These are phyloP conservation scores for Artomyces pyxidatus DNA, from an alignment of 768 basidiomycete genomes.

Conservation along the genomic window DNA sequence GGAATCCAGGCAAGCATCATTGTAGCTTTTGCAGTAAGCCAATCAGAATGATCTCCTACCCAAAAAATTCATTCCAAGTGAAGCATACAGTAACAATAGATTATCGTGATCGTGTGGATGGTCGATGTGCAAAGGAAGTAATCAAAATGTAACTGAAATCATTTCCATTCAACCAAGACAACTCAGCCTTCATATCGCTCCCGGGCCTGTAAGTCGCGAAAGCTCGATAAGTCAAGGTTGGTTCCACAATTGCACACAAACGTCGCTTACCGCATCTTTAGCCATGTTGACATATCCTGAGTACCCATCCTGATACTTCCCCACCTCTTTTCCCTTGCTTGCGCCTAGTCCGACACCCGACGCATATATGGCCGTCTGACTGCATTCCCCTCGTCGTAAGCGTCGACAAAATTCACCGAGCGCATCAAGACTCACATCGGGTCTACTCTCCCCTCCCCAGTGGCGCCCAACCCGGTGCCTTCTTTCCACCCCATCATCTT, in stretches of 20 bases:
- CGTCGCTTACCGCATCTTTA: constrained; percentile 52
- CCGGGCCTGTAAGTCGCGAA: constrained; percentile 16
- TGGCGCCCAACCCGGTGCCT: constrained; percentile 77
- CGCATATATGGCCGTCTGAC: constrained; percentile 79
- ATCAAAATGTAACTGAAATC: too few species aligned
- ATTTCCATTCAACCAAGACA: too few species aligned
- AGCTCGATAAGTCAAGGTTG: not conserved
- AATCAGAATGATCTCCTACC: too few species aligned
- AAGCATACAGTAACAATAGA: too few species aligned
- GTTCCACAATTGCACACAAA: not conserved
- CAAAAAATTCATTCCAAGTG: too few species aligned
- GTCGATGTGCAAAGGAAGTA: too few species aligned
- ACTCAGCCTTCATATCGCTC: constrained; percentile 18
- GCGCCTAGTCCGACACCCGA: constrained; percentile 90
- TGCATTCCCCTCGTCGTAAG: constrained; percentile 20
- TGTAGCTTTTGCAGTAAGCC: too few species aligned
- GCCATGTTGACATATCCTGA: constrained; percentile 65
- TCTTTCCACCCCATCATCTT: constrained; percentile 99
- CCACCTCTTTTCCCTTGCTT: constrained; percentile 78
- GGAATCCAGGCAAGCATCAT: too few species aligned
- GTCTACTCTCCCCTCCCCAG: constrained; percentile 79
- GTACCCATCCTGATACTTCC: constrained; percentile 61
- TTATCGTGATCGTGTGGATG: too few species aligned
- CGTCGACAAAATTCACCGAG: not conserved
- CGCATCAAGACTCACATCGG: constrained; percentile 55